phyloP scores from a whole-genome alignment of 805 yeast genomes.

The Candida lessepsii region DNA sequence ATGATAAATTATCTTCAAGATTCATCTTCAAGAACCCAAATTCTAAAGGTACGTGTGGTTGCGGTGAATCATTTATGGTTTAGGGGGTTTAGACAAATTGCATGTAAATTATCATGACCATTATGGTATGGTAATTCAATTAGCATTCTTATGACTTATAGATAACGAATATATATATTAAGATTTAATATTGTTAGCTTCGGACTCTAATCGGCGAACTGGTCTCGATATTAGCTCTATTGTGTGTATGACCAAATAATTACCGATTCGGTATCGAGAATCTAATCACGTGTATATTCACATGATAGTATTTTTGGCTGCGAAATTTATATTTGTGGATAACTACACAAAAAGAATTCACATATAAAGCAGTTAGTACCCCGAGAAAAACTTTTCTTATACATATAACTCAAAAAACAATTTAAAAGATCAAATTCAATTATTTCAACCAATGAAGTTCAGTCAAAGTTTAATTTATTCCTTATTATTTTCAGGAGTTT shows the following conservation, averaged over 20 bases:
- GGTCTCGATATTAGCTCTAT: no score
- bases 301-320: conserved; percentile 2
- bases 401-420: background rate
- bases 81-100: conserved; percentile 26
- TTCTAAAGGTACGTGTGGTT: conserved; percentile 97
- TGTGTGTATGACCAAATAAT: no score
- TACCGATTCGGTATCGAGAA: conserved; percentile 2
- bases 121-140: no score
- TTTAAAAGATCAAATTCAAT: background rate
- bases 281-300: background rate
- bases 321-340: conserved; percentile 6
- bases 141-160: conserved; percentile 9
- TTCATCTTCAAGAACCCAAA: conserved; percentile 95
- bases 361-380: background rate
- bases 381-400: background rate
- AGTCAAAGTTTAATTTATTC: conserved; percentile 7
- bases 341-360: conserved; percentile 2
- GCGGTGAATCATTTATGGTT: conserved; percentile 98
- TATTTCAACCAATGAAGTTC: conserved; percentile 10
- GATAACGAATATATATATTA: conserved; percentile 10
- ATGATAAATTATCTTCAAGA: conserved; percentile 83
- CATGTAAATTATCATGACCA: no score
- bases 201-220: background rate
- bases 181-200: background rate
- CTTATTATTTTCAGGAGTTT: conserved; percentile 7